Base-by-base conservation (phyloP, 106 monocot genomes). In the Dendrobium huoshanense region DNA sequence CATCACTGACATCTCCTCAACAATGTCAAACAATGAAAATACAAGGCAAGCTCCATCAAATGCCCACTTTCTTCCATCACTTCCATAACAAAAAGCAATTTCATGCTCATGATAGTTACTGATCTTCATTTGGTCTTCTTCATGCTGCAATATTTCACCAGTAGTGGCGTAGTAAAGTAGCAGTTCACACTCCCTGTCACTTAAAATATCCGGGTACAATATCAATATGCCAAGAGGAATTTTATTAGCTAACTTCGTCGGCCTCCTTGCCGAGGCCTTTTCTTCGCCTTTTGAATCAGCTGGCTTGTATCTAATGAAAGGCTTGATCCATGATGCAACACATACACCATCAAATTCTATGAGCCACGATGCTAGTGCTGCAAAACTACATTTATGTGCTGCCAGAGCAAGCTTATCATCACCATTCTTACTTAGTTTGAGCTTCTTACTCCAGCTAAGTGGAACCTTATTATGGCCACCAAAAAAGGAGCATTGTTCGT, bases 161-260 rank as follows among this genome's bases (percentile, higher is more conserved):
- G 90, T 92, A 72, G 80, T 85, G 77, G 88, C 85, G 85, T 90
- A 97, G 67, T 89, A 87, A 49, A 97, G 86, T 31, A 97, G 78
- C 55, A 97, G 41, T 37, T 89, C 84, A 65, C 79, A 90, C 24
- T 44, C 86, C 73, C 75, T 68, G 51, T 88, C 86, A 79, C 84
- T 80, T 37, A 92, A 22, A 72, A 44, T 61, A 67, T 27, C 65
- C 1, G 87, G 64, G 45, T n/a, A 55, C 8, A 67, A 54, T 44
- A 88, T 42, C 55, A 95, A 77, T 67, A 97, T 87, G 31, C 94
- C 96, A 73, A 97, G 78, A 80, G 86, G 84, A 64, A 97, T 83
- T 78, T 80, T 86, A 22, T 31, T 41, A 82, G 83, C 31, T 47
- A 97, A 48, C 68, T 77, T 48, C 59, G 81, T 85, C 33, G 67